A percentile compares a stretch with the other conserved stretches of the same genome.
These are phyloP conservation scores for Saturnispora zaruensis DNA, from an alignment of 805 yeast genomes.

Conservation along the genomic window DNA sequence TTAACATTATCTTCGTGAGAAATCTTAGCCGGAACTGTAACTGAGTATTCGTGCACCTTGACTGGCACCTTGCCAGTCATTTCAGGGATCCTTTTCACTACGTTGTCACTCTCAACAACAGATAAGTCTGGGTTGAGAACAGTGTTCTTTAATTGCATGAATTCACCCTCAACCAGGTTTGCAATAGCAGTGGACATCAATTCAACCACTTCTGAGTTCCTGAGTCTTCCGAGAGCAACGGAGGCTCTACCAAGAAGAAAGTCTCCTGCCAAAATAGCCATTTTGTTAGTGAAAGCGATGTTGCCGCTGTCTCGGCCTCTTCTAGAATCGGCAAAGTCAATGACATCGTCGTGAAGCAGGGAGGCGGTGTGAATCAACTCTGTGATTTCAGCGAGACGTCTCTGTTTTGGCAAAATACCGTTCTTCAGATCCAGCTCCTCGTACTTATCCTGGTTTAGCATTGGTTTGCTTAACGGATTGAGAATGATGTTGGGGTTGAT, in stretches of 20 bases:
- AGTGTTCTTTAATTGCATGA: conserved; percentile 95
- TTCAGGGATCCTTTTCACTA: conserved; percentile 37
- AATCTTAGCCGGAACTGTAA: conserved; percentile 23
- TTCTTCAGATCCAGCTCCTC: conserved; percentile 42
- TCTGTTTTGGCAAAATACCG: conserved; percentile 89
- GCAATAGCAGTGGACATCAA: conserved; percentile 93
- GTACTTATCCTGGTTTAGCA: conserved; percentile 56
- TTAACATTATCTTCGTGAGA: conserved; percentile 59
- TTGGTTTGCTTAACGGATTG: conserved; percentile 78
- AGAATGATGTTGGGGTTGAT: conserved; percentile 76
- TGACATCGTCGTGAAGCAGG: conserved; percentile 91
- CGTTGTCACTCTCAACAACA: conserved; percentile 38
- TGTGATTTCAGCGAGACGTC: conserved; percentile 92
- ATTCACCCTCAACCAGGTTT: conserved; percentile 95
- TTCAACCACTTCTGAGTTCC: conserved; percentile 97
- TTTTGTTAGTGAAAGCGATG: conserved; percentile 88
- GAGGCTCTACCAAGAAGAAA: conserved; percentile 93
- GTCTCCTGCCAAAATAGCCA: conserved; percentile 97
- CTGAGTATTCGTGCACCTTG: conserved; percentile 49
- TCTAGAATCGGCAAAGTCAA: conserved; percentile 81
- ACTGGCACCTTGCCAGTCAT: conserved; percentile 60
- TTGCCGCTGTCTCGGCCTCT: conserved; percentile 90
- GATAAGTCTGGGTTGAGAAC: conserved; percentile 48
- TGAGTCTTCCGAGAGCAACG: conserved; percentile 82
- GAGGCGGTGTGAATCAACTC: conserved; percentile 99